Base-by-base conservation (phyloP, 1,139 yeast genomes). In the Suhomyces terraborum region DNA sequence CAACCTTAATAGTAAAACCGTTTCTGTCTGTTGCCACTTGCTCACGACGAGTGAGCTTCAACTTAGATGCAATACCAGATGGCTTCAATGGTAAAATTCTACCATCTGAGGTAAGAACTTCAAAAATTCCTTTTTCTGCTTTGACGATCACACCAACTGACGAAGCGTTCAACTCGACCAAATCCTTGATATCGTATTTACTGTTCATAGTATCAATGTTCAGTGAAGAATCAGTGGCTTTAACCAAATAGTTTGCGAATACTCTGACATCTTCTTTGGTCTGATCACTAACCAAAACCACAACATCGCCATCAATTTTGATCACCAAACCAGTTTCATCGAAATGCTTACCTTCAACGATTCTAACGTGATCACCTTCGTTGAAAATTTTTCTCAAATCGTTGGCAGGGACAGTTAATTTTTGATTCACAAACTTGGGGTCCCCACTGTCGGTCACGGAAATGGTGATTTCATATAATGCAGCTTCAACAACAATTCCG, bases 301-400 rank as follows among this genome's bases (percentile, higher is more conserved):
- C 98, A 35, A 88, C 85, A 55, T 91, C 96, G 36, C 85, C 88
- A 38, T 80, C 79, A 29, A 88, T 80, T 49, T 82, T 77, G 35
- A 94, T 91, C 38, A 93, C 96, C 68, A 93, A 78, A 66, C 98
- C 98, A 19, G 96, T 88, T 58, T 91, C 97, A 55, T 91, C 97
- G 41, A 82, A 74, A 62, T 88, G 95, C 58, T 85, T 88, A 57
- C 98, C 98, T 58, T 84, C 88, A 35, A 88, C 79, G 22, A 93
- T 95, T 45, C 96, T 82, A 12, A 94, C 96, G 60, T 93, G 98
- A 62, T 93, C 98, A 73, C 98, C 98, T 40, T 89, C 82, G 40
- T 78, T 68, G 64, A 93, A 93, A 38, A 87, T 81, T 61, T 93
- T 93, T 58, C 98, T 80, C 56, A 93, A 73, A 51, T 88, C 86